Evolutionary conservation across 306 rosid genomes (phyloP).

Genomic region (Rosa multiflora): DNA sequence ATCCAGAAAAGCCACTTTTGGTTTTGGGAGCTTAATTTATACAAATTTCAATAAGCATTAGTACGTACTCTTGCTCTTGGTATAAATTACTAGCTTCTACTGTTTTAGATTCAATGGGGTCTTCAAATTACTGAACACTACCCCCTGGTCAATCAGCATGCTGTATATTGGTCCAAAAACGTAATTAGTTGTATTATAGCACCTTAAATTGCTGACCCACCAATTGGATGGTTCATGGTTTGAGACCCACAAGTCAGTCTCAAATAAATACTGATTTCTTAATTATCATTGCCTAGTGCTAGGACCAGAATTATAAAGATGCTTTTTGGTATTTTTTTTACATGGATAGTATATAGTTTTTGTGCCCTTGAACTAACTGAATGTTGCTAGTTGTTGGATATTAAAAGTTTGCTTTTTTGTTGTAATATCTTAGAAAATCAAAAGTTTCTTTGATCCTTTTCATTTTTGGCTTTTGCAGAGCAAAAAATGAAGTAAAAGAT

Average conservation of each 20-base stretch:
- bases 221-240: conserved; percentile 24
- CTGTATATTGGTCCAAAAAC: background rate
- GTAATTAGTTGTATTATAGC: conserved; percentile 7
- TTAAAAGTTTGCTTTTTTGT: background rate
- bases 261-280: background rate
- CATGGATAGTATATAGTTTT: background rate
- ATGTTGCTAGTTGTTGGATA: background rate
- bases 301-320: conserved; percentile 6
- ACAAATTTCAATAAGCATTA: background rate
- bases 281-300: background rate
- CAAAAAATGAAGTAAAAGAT: too few relatives aligned
- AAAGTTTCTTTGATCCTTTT: background rate
- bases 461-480: too few relatives aligned
- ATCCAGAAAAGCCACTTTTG: background rate
- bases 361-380: background rate
- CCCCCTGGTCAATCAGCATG: background rate
- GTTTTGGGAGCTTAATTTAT: background rate
- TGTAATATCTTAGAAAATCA: background rate
- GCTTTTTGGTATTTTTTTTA: background rate
- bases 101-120: background rate
- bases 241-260: conserved; percentile 10
- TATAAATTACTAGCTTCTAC: background rate
- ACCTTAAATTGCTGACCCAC: conserved; percentile 20
- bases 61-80: background rate
- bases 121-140: background rate